Evolutionary conservation across 257 asterid genomes (phyloP).

Genomic region (Solanum gandarillasii): DNA sequence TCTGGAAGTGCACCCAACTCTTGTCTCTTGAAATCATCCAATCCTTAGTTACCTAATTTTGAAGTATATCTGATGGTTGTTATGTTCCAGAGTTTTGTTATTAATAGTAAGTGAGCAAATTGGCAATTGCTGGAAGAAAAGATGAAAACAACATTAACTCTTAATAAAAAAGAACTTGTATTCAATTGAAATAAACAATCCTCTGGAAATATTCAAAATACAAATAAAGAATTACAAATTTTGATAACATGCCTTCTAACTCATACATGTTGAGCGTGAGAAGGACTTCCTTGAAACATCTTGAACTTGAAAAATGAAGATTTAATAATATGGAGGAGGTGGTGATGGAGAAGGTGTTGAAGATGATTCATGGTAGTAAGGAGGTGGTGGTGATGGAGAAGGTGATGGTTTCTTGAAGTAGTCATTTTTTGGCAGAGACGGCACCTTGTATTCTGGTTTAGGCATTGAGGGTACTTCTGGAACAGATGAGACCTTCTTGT

Average conservation of each 20-base stretch:
- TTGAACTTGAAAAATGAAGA: not conserved
- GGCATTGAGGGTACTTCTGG: not conserved
- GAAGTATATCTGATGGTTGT: not conserved
- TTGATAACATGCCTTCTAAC: not conserved
- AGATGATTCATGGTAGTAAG: too few species aligned
- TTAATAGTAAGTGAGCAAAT: too few species aligned
- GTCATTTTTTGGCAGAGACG: not conserved
- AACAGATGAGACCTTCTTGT: not conserved
- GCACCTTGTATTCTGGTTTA: not conserved
- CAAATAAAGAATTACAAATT: not conserved
- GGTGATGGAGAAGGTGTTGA: not conserved
- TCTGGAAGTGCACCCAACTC: not conserved
- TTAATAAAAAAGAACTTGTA: too few species aligned
- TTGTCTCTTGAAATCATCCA: not conserved
- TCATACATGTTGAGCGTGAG: not conserved
- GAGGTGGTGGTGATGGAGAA: not conserved
- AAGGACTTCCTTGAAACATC: not conserved
- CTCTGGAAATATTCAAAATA: not conserved
- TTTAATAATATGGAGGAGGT: not conserved
- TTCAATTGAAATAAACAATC: not conserved
- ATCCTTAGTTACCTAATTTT: too few species aligned
- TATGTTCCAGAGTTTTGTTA: too few species aligned
- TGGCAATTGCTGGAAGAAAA: too few species aligned
- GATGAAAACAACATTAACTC: too few species aligned
- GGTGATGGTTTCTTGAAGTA: not conserved